Percentiles rank a stretch among this genome's conserved stretches.
Conservation (phyloP, 1,284 basidiomycete genomes). For the Ceratobasidium sp. region DNA sequence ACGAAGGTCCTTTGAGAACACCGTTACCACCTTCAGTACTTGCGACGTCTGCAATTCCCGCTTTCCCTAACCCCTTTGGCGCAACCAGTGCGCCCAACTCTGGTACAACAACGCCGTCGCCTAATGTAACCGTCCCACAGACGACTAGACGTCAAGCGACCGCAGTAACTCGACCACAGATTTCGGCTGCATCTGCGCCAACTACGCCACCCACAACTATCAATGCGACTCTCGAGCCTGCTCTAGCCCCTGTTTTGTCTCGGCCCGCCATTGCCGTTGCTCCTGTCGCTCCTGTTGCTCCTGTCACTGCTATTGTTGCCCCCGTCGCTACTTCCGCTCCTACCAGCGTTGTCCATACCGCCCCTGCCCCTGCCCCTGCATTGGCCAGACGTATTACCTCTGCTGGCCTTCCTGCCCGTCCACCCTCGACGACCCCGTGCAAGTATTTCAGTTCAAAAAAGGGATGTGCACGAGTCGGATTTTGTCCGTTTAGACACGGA, state of each 20-base stretch:
- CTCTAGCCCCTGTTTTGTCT: too few species aligned
- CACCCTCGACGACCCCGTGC: not conserved
- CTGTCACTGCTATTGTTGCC: too few species aligned
- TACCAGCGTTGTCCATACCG: too few species aligned
- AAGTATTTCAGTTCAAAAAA: not conserved
- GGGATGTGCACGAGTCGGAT: not conserved
- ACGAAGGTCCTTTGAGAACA: not conserved
- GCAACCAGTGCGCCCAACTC: not conserved
- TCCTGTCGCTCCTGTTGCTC: too few species aligned
- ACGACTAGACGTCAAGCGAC: too few species aligned
- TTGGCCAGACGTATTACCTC: not conserved
- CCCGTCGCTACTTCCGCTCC: too few species aligned
- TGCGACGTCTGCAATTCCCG: not conserved
- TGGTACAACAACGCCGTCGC: not conserved
- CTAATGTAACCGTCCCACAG: too few species aligned
- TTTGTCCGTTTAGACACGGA: conserved; percentile 16
- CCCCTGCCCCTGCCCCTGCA: not conserved
- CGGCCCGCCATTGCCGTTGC: too few species aligned
- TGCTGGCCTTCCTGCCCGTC: not conserved
- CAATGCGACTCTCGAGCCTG: not conserved
- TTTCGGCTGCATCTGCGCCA: conserved; percentile 4
- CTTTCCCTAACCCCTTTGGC: not conserved
- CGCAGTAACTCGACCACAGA: too few species aligned
- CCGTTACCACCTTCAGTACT: not conserved
- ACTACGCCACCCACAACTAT: not conserved